These are phyloP conservation scores for Boletus speciosus DNA, from an alignment of 768 basidiomycete genomes.

Conservation along the genomic window DNA sequence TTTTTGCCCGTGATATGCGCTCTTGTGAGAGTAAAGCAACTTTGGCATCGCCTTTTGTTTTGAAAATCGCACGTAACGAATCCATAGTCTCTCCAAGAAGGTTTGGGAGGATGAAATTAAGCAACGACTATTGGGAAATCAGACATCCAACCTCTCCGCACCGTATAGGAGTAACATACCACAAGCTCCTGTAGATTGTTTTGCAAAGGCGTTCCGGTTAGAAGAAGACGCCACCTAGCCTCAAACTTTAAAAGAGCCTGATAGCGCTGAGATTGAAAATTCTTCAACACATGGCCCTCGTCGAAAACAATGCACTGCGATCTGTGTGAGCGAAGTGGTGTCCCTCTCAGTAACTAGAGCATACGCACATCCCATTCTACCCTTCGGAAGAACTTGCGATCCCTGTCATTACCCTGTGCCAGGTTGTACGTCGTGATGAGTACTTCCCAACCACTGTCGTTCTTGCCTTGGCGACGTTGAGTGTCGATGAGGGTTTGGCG, in stretches of 20 bases:
- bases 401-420: conserved; percentile 81
- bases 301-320: conserved; percentile 88
- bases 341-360: background rate
- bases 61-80: conserved; percentile 91
- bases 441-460: conserved; percentile 78
- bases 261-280: conserved; percentile 96
- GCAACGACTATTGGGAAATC: conserved; percentile 63
- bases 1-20: conserved; percentile 92
- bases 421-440: conserved; percentile 95
- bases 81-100: conserved; percentile 78
- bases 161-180: conserved; percentile 42
- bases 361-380: conserved; percentile 86
- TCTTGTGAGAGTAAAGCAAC: conserved; percentile 86
- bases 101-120: conserved; percentile 96
- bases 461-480: conserved; percentile 44
- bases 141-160: conserved; percentile 8
- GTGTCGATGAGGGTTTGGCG: conserved; percentile 70
- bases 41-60: conserved; percentile 90
- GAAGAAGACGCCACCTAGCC: conserved; percentile 83
- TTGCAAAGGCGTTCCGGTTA: conserved; percentile 95
- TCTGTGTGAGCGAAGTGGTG: background rate
- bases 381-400: conserved; percentile 89
- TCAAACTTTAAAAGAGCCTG: conserved; percentile 81
- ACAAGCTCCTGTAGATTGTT: conserved; percentile 89
- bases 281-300: conserved; percentile 96